These are phyloP conservation scores for Mucor indicus DNA, from an alignment of 371 early-diverging fungal genomes.

Conservation along the genomic window DNA sequence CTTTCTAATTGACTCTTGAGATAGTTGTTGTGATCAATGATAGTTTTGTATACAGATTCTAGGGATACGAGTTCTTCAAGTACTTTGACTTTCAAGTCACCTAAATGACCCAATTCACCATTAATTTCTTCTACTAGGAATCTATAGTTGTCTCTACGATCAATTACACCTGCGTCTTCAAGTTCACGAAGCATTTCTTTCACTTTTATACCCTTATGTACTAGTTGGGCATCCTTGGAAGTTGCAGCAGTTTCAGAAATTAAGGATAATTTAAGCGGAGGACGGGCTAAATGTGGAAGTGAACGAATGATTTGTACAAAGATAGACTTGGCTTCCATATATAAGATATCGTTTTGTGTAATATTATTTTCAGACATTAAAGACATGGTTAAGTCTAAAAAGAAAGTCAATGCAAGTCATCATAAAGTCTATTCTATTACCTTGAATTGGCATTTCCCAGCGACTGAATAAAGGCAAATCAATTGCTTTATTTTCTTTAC, in stretches of 20 bases:
- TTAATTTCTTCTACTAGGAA: constrained; percentile 86
- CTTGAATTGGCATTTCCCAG: constrained; percentile 87
- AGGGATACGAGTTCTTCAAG: constrained; percentile 75
- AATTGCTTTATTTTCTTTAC: constrained; percentile 80
- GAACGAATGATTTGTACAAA: constrained; percentile 91
- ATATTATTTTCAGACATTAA: constrained; percentile 80
- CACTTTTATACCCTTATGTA: constrained; percentile 90
- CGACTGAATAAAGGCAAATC: constrained; percentile 81
- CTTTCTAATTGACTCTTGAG: constrained; percentile 85
- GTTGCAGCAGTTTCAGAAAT: constrained; percentile 81
- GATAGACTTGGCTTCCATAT: constrained; percentile 92
- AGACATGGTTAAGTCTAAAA: background rate
- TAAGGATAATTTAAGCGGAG: constrained; percentile 57
- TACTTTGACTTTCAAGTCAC: constrained; percentile 84
- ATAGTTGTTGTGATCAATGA: constrained; percentile 92
- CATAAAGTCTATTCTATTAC: constrained; percentile 12
- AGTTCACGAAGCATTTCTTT: constrained; percentile 89
- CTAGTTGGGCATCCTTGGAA: constrained; percentile 80
- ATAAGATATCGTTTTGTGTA: constrained; percentile 89
- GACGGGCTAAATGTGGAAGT: constrained; percentile 59
- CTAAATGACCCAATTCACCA: constrained; percentile 85
- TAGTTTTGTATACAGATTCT: constrained; percentile 86
- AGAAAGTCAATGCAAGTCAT: background rate
- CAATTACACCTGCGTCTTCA: constrained; percentile 75
- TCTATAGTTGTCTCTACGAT: constrained; percentile 71